Base-by-base conservation (phyloP, 1,284 basidiomycete species). In the Tylopilus sp. region DNA sequence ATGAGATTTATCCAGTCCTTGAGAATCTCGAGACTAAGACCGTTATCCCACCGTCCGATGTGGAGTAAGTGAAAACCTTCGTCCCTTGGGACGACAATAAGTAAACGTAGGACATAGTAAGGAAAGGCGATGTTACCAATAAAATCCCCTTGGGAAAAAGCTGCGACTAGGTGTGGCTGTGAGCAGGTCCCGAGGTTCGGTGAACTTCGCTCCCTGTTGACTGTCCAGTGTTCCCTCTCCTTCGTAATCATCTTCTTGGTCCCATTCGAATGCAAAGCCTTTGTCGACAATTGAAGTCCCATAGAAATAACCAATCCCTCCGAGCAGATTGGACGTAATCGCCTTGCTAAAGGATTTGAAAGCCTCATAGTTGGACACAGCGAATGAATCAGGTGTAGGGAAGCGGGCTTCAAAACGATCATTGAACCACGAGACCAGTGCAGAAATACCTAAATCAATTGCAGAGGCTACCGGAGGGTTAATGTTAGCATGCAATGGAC, bases 61-160 rank as follows among this genome's bases (percentile, higher is more conserved):
- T 94, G 85, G 36, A 92, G 72, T 29, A 96, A 71, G 67, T 97
- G 94, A 75, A 97, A 97, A 2, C 94, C 94, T 71, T 97, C 94
- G 64, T 97, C 94, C 91, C 88, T 89, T 58, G 11, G 54, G 24
- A 43, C 15, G 24, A 20, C 31, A 17, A 15, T 53, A 6, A 46
- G 40, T 37, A 36, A 40, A 54, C 42, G 53, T 43, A 44, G 28
- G 28, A 24, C 37, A 20, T n/a, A 46, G 18, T 24, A n/a, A 20
- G 34, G 10, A 48, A 39, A 51, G 11, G 7, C 4, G 4, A 35
- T 30, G 7, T 34, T 65, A 88, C 91, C 94, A 97, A 69, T 97
- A 97, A 67, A 97, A 97, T 20, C 94, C 94, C 66, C 94, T 78
- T 2, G 94, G 94, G 75, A 97, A 97, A 74, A 96, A 94, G 59